Base-by-base conservation (phyloP, 2,329 filamentous ascomycete species). In the Hawksworthiomyces lignivorus region DNA sequence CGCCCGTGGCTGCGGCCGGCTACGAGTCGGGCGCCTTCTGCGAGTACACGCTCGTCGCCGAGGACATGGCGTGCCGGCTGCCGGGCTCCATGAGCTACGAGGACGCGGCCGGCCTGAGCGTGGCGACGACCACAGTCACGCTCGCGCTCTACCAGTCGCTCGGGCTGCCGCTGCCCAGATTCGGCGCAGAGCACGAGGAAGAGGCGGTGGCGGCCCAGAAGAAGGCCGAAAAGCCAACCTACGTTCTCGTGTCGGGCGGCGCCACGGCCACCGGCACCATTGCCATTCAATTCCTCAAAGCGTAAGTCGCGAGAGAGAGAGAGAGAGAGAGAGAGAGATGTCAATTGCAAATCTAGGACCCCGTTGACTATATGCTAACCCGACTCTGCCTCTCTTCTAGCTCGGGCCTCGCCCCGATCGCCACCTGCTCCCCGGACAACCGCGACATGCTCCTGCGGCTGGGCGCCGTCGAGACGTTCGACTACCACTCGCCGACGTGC, bases 211-310 rank as follows among this genome's bases (percentile, higher is more conserved):
- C n/a, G n/a, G n/a, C n/a, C n/a, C n/a, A n/a, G n/a, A n/a, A n/a
- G n/a, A n/a, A n/a, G n/a, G n/a, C n/a, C n/a, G n/a, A n/a, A n/a
- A n/a, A n/a, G n/a, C n/a, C n/a, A n/a, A n/a, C n/a, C n/a, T n/a
- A n/a, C n/a, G n/a, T n/a, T n/a, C 51, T 68, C 7, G 61, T 68
- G 1, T 59, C 55, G 22, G 66, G 64, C 3, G 65, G 63, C 4
- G 56, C 53, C 20, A 62, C 62, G 10, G 52, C 59, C 3, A 57
- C 52, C 2, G 65, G 64, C 3, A 64, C 59, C 4, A 48, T 57
- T 36, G 63, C 62, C 3, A 59, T 63, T 7, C 64, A 68, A 50
- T 26, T 66, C 5, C 45, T 62, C 11, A 57, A 54, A 33, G 35
- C 52, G 57, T 61, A 45, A 34, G 46, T 46, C 12, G 3, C 21